Conservation (phyloP, 495 filamentous ascomycete species). For the Rostrohypoxylon terebratum region DNA sequence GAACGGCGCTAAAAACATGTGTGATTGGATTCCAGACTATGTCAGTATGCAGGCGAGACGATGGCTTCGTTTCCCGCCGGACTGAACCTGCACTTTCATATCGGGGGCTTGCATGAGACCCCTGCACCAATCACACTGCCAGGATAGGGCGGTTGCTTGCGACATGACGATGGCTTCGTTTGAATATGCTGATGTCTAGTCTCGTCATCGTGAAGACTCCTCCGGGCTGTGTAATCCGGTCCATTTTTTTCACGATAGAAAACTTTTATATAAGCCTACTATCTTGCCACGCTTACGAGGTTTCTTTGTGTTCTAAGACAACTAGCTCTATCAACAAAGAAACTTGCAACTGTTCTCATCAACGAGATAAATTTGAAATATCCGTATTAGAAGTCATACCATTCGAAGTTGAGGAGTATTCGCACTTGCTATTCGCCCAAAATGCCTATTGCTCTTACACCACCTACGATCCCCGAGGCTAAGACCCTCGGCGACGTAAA, state of each 20-base stretch:
- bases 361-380: slow-evolving; percentile 20
- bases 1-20: slow-evolving; percentile 31
- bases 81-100: slow-evolving; percentile 25
- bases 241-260: slow-evolving; percentile 22
- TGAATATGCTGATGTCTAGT: slow-evolving; percentile 24
- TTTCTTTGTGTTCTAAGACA: slow-evolving; percentile 15
- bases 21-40: slow-evolving; percentile 28
- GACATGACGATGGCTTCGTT: slow-evolving; percentile 43
- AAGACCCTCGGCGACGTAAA: slow-evolving; percentile 43
- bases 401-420: slow-evolving; percentile 12
- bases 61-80: slow-evolving; percentile 32
- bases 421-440: slow-evolving; percentile 29
- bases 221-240: background rate
- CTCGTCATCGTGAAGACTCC: slow-evolving; percentile 40
- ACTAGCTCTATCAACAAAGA: background rate
- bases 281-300: slow-evolving; percentile 13
- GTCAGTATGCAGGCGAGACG: slow-evolving; percentile 38
- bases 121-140: slow-evolving; percentile 28
- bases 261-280: slow-evolving; percentile 31
- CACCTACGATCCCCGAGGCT: slow-evolving; percentile 36
- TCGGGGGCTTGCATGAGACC: slow-evolving; percentile 33
- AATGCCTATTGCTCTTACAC: slow-evolving; percentile 53
- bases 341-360: background rate
- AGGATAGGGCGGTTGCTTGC: slow-evolving; percentile 12
- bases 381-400: background rate